Evolutionary conservation across 768 basidiomycete genomes (phyloP).

Genomic region (Gloeophyllum trabeum): DNA sequence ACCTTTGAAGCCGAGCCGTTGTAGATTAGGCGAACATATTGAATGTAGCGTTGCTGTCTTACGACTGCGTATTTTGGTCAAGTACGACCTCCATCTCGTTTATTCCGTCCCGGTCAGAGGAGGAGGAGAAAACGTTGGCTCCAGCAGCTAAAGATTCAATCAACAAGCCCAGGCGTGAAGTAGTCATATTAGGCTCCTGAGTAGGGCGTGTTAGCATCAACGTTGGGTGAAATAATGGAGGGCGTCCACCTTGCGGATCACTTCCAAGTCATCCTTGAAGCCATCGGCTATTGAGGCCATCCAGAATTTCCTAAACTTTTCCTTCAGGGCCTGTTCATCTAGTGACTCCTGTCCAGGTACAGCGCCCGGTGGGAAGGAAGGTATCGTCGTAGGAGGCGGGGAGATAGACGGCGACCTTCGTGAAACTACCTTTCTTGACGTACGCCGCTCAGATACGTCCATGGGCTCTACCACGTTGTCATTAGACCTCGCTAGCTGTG

Average conservation of each 20-base stretch:
- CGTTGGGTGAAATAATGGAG: background rate
- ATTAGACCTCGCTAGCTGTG: background rate
- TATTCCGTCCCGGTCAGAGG: slow-evolving; percentile 20
- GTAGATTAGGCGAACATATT: no score
- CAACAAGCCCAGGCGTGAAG: slow-evolving; percentile 57
- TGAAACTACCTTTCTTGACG: slow-evolving; percentile 1
- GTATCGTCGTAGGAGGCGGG: slow-evolving; percentile 26
- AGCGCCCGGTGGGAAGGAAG: slow-evolving; percentile 40
- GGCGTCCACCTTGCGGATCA: slow-evolving; percentile 60
- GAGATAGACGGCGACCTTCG: slow-evolving; percentile 18
- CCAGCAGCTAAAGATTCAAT: slow-evolving; percentile 79
- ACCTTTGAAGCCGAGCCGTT: no score
- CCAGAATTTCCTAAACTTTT: slow-evolving; percentile 76
- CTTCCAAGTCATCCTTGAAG: slow-evolving; percentile 76
- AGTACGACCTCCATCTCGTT: slow-evolving; percentile 76
- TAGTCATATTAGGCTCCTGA: slow-evolving; percentile 58
- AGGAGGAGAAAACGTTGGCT: slow-evolving; percentile 56
- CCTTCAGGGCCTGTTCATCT: slow-evolving; percentile 45
- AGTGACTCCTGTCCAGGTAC: slow-evolving; percentile 19
- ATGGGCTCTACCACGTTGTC: slow-evolving; percentile 1
- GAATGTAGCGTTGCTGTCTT: no score
- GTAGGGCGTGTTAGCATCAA: slow-evolving; percentile 14
- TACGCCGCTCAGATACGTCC: background rate
- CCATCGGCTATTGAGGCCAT: slow-evolving; percentile 75
- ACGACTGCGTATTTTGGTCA: slow-evolving; percentile 12